phyloP scores from a whole-genome alignment of 2,329 filamentous ascomycete species.

The Diaporthe capsici region DNA sequence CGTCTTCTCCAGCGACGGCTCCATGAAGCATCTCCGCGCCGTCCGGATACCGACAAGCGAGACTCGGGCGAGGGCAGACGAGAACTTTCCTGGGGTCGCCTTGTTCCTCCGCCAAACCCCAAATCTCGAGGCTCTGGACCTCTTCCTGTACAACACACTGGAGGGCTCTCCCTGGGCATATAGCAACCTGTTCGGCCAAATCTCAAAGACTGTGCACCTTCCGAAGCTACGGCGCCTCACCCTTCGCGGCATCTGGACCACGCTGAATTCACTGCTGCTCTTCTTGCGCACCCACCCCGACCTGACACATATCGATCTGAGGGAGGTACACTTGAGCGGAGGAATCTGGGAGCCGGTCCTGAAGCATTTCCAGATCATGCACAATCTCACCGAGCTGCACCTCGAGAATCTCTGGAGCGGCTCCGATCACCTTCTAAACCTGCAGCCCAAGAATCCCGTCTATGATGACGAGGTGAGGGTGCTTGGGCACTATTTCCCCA shows the following conservation, averaged over 20 bases:
- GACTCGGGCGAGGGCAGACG: not conserved
- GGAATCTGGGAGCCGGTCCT: slow-evolving; percentile 19
- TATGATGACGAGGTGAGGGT: not conserved
- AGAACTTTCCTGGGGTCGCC: slow-evolving; percentile 5
- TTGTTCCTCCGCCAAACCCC: slow-evolving; percentile 18
- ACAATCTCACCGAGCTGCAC: not conserved
- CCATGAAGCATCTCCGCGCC: not conserved
- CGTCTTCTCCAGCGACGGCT: not conserved
- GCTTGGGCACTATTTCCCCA: not conserved
- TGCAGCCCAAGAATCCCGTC: not conserved
- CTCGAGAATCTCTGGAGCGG: slow-evolving; percentile 32
- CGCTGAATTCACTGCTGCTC: not conserved
- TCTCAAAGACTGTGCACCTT: slow-evolving; percentile 1
- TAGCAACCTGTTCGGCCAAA: not conserved
- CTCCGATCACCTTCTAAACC: slow-evolving; percentile 21
- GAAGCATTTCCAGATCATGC: not conserved
- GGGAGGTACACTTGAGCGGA: slow-evolving; percentile 3
- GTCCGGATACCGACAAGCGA: not conserved
- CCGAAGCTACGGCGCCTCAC: slow-evolving; percentile 11
- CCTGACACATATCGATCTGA: not conserved
- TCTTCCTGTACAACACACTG: slow-evolving; percentile 25
- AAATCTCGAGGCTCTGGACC: slow-evolving; percentile 19
- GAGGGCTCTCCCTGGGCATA: slow-evolving; percentile 1
- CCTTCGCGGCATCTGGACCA: slow-evolving; percentile 20
- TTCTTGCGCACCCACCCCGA: slow-evolving; percentile 4